phyloP scores from a whole-genome alignment of 257 asterid genomes.

The Gentiana dahurica region DNA sequence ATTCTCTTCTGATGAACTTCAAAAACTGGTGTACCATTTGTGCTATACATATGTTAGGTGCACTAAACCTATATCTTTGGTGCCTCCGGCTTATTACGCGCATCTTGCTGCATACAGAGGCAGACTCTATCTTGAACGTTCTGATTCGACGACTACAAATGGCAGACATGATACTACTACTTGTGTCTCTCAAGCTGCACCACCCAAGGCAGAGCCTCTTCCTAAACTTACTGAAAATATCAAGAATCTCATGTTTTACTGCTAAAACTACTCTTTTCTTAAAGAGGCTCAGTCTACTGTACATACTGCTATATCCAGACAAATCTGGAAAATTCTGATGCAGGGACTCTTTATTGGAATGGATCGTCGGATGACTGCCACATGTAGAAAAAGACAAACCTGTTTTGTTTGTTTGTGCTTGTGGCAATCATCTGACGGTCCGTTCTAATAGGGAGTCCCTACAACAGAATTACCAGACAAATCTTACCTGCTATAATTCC shows the following conservation, averaged over 20 bases:
- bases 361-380: no score
- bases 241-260: slow-evolving; percentile 86
- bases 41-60: slow-evolving; percentile 95
- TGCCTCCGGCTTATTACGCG: slow-evolving; percentile 92
- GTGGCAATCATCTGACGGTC: no score
- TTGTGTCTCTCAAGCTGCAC: slow-evolving; percentile 39
- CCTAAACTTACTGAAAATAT: slow-evolving; percentile 77
- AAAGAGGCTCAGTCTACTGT: not conserved
- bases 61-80: slow-evolving; percentile 89
- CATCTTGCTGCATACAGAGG: slow-evolving; percentile 97
- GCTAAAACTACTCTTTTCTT: slow-evolving; percentile 25
- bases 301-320: not conserved
- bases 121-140: slow-evolving; percentile 61
- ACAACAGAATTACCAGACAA: no score
- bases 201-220: slow-evolving; percentile 55
- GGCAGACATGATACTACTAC: slow-evolving; percentile 13
- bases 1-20: slow-evolving; percentile 87
- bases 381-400: no score
- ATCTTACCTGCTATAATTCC: no score
- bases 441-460: no score
- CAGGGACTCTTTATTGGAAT: no score
- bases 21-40: slow-evolving; percentile 73
- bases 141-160: slow-evolving; percentile 23
- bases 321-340: no score
- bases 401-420: no score